These are phyloP conservation scores for Kuraishia hungarica DNA, from an alignment of 805 yeast genomes.

Conservation along the genomic window DNA sequence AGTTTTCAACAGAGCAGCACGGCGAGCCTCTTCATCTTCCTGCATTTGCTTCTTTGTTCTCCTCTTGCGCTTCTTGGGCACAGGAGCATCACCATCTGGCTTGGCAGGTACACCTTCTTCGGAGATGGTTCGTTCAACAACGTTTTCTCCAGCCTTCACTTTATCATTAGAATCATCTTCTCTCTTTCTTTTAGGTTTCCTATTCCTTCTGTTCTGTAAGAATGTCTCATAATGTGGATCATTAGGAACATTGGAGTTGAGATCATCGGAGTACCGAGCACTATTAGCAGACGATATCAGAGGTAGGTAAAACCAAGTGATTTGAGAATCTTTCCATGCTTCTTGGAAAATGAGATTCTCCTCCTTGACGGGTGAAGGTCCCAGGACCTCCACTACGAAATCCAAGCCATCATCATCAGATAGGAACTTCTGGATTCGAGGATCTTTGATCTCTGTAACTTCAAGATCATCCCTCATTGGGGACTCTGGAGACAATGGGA, in stretches of 20 bases:
- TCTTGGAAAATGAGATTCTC: background rate
- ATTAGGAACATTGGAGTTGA: conserved; percentile 11
- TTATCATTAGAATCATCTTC: no score
- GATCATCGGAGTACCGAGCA: conserved; percentile 15
- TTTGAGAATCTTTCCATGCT: background rate
- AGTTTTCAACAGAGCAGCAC: background rate
- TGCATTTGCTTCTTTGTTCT: background rate
- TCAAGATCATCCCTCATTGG: background rate
- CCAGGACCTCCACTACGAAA: background rate
- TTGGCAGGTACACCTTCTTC: background rate
- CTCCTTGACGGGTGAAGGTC: background rate
- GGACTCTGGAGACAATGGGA: background rate
- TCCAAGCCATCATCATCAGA: background rate
- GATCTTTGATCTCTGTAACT: background rate
- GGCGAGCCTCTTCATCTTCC: background rate
- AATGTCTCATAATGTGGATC: conserved; percentile 10
- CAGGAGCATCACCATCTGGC: background rate
- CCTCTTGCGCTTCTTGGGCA: background rate
- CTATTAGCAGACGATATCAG: conserved; percentile 12
- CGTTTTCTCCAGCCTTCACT: background rate
- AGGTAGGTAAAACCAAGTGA: conserved; percentile 16
- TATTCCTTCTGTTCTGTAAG: background rate
- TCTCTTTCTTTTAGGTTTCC: background rate
- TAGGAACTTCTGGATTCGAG: background rate
- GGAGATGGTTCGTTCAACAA: no score